Evolutionary conservation across 306 rosid genomes (phyloP).

Genomic region (Medicago arabica): DNA sequence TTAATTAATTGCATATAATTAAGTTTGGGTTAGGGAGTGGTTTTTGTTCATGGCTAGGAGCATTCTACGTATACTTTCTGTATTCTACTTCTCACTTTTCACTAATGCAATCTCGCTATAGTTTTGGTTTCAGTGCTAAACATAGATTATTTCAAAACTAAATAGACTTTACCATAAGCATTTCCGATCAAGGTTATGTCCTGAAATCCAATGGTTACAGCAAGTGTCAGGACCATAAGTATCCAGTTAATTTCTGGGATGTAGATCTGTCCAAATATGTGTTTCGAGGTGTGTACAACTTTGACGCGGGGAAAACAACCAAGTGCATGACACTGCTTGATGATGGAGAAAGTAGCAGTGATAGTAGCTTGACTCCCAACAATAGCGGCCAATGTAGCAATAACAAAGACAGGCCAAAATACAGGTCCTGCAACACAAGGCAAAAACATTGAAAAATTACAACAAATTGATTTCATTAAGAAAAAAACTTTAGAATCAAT

Average conservation of each 20-base stretch:
- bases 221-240: conserved; percentile 82
- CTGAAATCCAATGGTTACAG: conserved; percentile 78
- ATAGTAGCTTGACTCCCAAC: conserved; percentile 92
- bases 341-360: conserved; percentile 83
- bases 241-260: conserved; percentile 95
- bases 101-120: neutral
- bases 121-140: neutral
- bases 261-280: conserved; percentile 81
- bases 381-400: conserved; percentile 75
- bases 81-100: neutral
- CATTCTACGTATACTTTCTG: neutral
- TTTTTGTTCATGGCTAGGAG: too few relatives aligned
- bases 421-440: conserved; percentile 56
- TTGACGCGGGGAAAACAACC: conserved; percentile 45
- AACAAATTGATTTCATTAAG: conserved; percentile 22
- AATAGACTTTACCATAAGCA: conserved; percentile 67
- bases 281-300: conserved; percentile 56
- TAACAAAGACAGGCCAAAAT: conserved; percentile 82
- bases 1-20: too few relatives aligned
- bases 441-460: conserved; percentile 28
- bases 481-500: conserved; percentile 26
- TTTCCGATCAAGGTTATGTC: conserved; percentile 79
- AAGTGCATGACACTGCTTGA: conserved; percentile 87
- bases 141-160: neutral
- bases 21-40: too few relatives aligned